Conservation (phyloP, 177 flowering plant species). For the Vitis hybrid region DNA sequence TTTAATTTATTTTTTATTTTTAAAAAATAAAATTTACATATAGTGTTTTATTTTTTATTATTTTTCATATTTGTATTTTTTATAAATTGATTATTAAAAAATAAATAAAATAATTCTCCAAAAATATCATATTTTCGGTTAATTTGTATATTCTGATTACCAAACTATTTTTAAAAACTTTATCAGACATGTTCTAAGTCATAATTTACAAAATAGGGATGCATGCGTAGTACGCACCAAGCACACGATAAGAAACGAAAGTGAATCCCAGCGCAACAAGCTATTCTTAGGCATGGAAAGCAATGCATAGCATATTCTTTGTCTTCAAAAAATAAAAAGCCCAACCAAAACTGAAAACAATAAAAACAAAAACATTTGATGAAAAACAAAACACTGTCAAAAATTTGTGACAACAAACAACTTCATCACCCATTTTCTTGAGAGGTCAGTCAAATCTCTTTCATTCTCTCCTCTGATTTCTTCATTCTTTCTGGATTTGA, state of each 20-base stretch:
- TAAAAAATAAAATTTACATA: too few relatives aligned
- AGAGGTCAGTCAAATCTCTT: slow-evolving; percentile 13
- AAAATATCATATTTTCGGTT: too few relatives aligned
- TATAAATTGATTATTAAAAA: too few relatives aligned
- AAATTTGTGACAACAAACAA: neutral
- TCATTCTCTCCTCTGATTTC: neutral
- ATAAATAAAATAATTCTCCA: too few relatives aligned
- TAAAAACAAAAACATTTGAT: slow-evolving; percentile 7
- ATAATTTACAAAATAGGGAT: neutral
- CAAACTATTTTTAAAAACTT: too few relatives aligned
- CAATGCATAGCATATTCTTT: slow-evolving; percentile 22
- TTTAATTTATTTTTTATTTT: too few relatives aligned
- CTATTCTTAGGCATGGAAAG: slow-evolving; percentile 33
- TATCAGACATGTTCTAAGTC: too few relatives aligned
- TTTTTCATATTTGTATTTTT: too few relatives aligned
- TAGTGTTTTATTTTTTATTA: too few relatives aligned
- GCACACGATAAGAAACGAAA: slow-evolving; percentile 5
- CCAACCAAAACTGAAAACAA: slow-evolving; percentile 4
- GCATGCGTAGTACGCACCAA: slow-evolving; percentile 7
- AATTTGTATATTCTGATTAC: too few relatives aligned
- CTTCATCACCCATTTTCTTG: slow-evolving; percentile 1
- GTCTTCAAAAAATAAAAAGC: slow-evolving; percentile 5
- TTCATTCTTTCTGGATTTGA: neutral
- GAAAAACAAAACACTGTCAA: neutral
- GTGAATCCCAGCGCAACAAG: slow-evolving; percentile 33